Percentiles rank a stretch among this genome's conserved stretches.
phyloP scores from a whole-genome alignment of 495 filamentous ascomycete species.

The Evansstolkia leycettana region DNA sequence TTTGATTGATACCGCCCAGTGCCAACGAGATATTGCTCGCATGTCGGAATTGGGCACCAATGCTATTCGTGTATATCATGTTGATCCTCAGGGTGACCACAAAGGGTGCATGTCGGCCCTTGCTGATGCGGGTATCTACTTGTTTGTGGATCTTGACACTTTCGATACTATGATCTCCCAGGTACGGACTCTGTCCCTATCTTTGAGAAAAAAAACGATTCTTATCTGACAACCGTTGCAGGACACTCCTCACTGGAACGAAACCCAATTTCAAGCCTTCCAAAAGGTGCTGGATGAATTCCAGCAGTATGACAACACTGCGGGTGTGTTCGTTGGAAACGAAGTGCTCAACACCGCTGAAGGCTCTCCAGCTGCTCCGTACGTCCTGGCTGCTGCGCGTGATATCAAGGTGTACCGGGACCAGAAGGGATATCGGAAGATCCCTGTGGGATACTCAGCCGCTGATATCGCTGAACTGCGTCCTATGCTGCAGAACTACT shows the following conservation, averaged over 20 bases:
- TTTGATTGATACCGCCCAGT: constrained; percentile 63
- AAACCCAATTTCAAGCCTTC: constrained; percentile 53
- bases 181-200: constrained; percentile 27
- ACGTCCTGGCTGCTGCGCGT: constrained; percentile 66
- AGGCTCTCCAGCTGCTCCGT: constrained; percentile 59
- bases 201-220: neutral
- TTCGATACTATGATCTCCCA: constrained; percentile 68
- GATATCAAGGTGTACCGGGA: constrained; percentile 77
- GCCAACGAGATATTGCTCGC: constrained; percentile 58
- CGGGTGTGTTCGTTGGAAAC: constrained; percentile 79
- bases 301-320: constrained; percentile 62
- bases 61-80: constrained; percentile 82
- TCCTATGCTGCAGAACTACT: constrained; percentile 80
- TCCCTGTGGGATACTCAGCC: constrained; percentile 84
- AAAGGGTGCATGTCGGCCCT: constrained; percentile 49
- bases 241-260: constrained; percentile 49
- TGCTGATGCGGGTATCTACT: constrained; percentile 58
- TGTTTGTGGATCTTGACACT: constrained; percentile 75
- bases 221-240: constrained; percentile 3
- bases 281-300: constrained; percentile 67
- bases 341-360: constrained; percentile 54
- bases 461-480: constrained; percentile 72
- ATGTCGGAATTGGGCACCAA: constrained; percentile 79
- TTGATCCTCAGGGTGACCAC: constrained; percentile 58
- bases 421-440: constrained; percentile 63